phyloP scores from a whole-genome alignment of 2,329 filamentous ascomycete species.

The Grosmannia serpens region DNA sequence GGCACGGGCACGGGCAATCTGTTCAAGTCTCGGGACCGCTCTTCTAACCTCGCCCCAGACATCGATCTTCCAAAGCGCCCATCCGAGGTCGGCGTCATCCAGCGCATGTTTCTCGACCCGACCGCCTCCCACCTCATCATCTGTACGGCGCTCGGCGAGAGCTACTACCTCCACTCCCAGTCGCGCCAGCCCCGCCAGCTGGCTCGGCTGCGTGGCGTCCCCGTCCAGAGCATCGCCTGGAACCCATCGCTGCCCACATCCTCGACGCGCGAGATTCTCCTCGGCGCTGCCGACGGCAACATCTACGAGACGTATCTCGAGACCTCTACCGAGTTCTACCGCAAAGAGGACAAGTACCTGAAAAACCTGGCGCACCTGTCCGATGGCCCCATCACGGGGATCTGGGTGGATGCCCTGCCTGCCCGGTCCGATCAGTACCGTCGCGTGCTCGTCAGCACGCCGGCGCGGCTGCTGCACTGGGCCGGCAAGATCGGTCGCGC shows the following conservation, averaged over 20 bases:
- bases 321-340: conserved; percentile 86
- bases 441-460: conserved; percentile 70
- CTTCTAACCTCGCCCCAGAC: conserved; percentile 42
- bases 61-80: conserved; percentile 94
- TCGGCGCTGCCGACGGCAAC: conserved; percentile 87
- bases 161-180: conserved; percentile 95
- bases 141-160: conserved; percentile 83
- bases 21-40: too few relatives aligned
- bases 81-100: conserved; percentile 82
- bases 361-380: conserved; percentile 72
- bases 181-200: conserved; percentile 78
- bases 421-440: conserved; percentile 53
- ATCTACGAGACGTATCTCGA: conserved; percentile 95
- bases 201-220: conserved; percentile 70
- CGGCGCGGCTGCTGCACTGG: conserved; percentile 67
- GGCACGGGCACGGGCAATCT: too few relatives aligned
- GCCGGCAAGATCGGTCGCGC: conserved; percentile 63
- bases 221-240: conserved; percentile 87
- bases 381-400: conserved; percentile 71
- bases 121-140: conserved; percentile 91
- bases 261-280: conserved; percentile 84
- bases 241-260: conserved; percentile 87
- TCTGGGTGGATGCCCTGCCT: conserved; percentile 68
- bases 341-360: conserved; percentile 86
- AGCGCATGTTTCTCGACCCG: conserved; percentile 93